phyloP scores from a whole-genome alignment of 2,329 filamentous ascomycete species.

The Nigrograna mackinnonii region DNA sequence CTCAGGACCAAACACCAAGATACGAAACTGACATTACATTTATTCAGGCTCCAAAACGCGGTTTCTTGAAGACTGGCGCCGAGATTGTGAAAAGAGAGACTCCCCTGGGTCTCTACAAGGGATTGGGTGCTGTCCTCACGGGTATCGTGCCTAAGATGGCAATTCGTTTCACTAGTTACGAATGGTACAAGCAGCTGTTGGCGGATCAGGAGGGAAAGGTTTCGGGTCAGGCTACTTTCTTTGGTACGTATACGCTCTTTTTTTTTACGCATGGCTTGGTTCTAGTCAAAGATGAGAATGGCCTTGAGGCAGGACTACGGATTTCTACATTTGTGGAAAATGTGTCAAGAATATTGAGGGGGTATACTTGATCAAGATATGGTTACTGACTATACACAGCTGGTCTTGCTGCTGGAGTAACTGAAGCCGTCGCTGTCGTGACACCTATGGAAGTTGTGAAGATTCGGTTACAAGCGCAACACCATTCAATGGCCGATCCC shows the following conservation, averaged over 20 bases:
- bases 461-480: constrained; percentile 96
- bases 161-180: constrained; percentile 97
- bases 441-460: constrained; percentile 99
- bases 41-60: constrained; percentile 69
- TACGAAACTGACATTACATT: constrained; percentile 5
- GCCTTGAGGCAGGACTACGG: too few species aligned
- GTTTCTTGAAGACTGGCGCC: constrained; percentile 82
- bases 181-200: constrained; percentile 86
- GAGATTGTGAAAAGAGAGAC: constrained; percentile 92
- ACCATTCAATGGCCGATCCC: constrained; percentile 96
- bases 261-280: too few species aligned
- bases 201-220: constrained; percentile 70
- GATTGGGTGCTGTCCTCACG: constrained; percentile 92
- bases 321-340: too few species aligned
- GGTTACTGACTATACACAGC: constrained; percentile 55
- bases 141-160: constrained; percentile 99
- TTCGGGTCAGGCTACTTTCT: constrained; percentile 72
- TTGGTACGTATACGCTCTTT: constrained; percentile 53
- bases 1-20: constrained; percentile 1
- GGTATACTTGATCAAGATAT: too few species aligned
- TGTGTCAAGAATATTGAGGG: too few species aligned
- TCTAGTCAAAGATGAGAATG: too few species aligned
- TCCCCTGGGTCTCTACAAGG: constrained; percentile 92
- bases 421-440: constrained; percentile 93
- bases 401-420: constrained; percentile 89